A percentile compares a stretch with the other conserved stretches of the same genome.
Conservation (phyloP, 1,284 basidiomycete genomes). For the Sphagnurus paluster region DNA sequence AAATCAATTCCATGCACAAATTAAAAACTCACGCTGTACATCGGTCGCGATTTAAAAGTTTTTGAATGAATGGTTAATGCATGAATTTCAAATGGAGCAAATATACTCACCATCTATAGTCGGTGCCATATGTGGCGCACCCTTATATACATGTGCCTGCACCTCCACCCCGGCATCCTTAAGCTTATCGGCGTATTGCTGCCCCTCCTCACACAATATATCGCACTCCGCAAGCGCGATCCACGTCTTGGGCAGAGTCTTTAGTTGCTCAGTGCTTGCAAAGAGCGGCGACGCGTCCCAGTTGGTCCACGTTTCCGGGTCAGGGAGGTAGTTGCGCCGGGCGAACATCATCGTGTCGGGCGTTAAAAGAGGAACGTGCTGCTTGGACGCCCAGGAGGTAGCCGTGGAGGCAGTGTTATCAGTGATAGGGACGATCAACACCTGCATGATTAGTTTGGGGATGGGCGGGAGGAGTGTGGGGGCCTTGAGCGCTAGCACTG, state of each 20-base stretch:
- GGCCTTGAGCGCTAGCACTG: constrained; percentile 66
- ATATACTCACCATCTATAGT: constrained; percentile 62
- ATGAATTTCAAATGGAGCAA: no score
- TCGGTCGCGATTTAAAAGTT: no score
- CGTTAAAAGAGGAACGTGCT: constrained; percentile 57
- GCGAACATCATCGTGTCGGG: constrained; percentile 75
- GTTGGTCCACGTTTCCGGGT: constrained; percentile 54
- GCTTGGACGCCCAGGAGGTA: constrained; percentile 59
- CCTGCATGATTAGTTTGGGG: constrained; percentile 60
- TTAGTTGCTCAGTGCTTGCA: constrained; percentile 56
- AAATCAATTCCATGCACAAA: no score
- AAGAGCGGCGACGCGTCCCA: constrained; percentile 73
- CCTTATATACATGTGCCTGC: constrained; percentile 56
- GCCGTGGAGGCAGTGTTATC: constrained; percentile 63
- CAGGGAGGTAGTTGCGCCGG: constrained; percentile 66
- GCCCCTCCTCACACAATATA: no score
- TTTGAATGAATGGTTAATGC: no score
- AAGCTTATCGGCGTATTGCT: constrained; percentile 68
- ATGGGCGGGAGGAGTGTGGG: constrained; percentile 46
- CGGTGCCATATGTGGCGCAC: constrained; percentile 70
- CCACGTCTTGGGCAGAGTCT: constrained; percentile 58
- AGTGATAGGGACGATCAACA: constrained; percentile 70
- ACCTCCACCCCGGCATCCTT: constrained; percentile 52
- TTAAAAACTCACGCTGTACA: no score
- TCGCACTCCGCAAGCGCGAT: constrained; percentile 60